Evolutionary conservation across 23 red algal genomes (phyloP), one percentile per base, ranked within the genome.

Genomic region (Gracilaria vermiculophylla): DNA sequence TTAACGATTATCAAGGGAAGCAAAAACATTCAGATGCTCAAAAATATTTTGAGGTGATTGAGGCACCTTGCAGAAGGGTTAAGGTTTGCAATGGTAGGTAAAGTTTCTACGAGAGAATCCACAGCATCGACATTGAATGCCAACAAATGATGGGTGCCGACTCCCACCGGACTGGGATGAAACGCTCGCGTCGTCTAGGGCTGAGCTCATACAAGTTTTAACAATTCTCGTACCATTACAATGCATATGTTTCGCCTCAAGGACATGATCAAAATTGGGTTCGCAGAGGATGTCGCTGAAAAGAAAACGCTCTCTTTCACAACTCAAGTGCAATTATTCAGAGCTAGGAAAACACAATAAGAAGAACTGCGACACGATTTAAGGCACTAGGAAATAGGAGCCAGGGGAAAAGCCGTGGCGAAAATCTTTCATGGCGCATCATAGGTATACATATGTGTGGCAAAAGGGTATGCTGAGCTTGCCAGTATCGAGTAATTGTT

Each of bases 21-120:
- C 17, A 89, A 89, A 21, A 89, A 62, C 45, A 89, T 39, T 71
- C 85, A 89, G 24, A 89, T 89, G 27, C 67, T 62, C 10, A 89
- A 48, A 31, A 89, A 89, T 12, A 89, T 78, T 24, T 34, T 15
- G 7, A 89, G 36, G 21, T 89, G 85, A 78, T 49, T 78, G 9
- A 62, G 35, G 28, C 78, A 89, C 20, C 85, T 71, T 1, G 41
- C 81, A 55, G 81, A 41, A 37, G 81, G 44, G 49, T 28, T 54
- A 40, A 72, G 73, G 24, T 69, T 70, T 36, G 60, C 27, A 33
- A 86, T 86, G 15, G 40, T 53, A 5, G 64, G 36, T 25, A 64
- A 12, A 33, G 35, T 55, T 3, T 36, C 52, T 13, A 64, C 81
- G 8, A 36, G 11, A 32, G 35, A 35, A 72, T 74, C 81, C 13